Percentiles rank a stretch among this genome's conserved stretches.
phyloP scores from a whole-genome alignment of 2,329 filamentous ascomycete genomes.

The Lachnellula arida region DNA sequence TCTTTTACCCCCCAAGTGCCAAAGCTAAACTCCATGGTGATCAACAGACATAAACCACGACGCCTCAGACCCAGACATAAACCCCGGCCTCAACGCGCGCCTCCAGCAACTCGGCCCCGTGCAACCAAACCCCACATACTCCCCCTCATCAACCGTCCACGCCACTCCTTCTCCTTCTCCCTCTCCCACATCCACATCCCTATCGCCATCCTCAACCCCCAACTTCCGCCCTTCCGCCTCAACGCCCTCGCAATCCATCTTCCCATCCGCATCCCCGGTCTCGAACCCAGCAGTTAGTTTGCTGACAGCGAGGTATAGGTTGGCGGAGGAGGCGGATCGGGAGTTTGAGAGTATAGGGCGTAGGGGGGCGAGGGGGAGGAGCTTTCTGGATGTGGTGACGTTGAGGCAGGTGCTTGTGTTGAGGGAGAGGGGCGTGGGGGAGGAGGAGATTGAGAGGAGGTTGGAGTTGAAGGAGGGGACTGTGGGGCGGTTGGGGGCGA shows the following conservation, averaged over 20 bases:
- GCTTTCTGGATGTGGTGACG: slow-evolving; percentile 45
- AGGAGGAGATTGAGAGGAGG: slow-evolving; percentile 33
- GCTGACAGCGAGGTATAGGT: slow-evolving; percentile 45
- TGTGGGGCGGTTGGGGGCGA: slow-evolving; percentile 31
- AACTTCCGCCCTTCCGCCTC: slow-evolving; percentile 22
- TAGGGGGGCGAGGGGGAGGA: slow-evolving; percentile 33
- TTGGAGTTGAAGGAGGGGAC: slow-evolving; percentile 41
- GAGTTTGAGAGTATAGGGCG: slow-evolving; percentile 45
- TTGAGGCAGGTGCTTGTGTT: slow-evolving; percentile 44
- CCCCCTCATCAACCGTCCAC: slow-evolving; percentile 28
- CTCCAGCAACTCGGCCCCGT: slow-evolving; percentile 27
- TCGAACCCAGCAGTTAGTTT: slow-evolving; percentile 26
- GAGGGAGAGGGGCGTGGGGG: slow-evolving; percentile 32
- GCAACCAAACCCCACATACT: slow-evolving; percentile 25
- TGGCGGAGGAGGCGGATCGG: slow-evolving; percentile 54
- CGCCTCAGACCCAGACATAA: slow-evolving; percentile 11
- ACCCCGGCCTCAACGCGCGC: slow-evolving; percentile 20
- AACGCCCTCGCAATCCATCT: slow-evolving; percentile 22
- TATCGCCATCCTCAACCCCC: slow-evolving; percentile 1
- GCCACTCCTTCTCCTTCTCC: background rate
- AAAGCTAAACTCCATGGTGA: background rate
- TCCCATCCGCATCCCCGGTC: slow-evolving; percentile 8
- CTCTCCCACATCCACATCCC: too few species aligned
- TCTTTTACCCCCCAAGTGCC: too few species aligned
- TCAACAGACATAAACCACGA: slow-evolving; percentile 9